Evolutionary conservation across 257 asterid genomes (phyloP), one percentile per base, ranked within the genome.

Genomic region (Gentiana dahurica): DNA sequence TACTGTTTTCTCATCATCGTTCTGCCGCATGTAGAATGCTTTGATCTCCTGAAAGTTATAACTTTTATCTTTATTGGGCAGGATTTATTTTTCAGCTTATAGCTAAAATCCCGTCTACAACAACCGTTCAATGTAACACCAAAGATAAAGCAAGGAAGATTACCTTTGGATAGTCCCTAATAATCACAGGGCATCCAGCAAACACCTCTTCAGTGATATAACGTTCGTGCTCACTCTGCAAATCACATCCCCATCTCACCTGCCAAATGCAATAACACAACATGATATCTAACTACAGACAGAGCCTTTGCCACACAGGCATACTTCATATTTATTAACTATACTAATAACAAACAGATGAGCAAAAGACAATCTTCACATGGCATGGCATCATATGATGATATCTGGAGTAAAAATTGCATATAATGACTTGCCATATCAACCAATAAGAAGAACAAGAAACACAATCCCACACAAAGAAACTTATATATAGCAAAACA

Each of bases 231-330:
- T 88, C 99, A 67, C 97, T 92, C 79, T 92, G 99, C 80, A 92
- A 80, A 75, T 92, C 99, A 74, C 97, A 83, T 71, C 99, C 97
- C 99, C 99, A 92, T 54, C 78, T 76, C 63, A 92, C 95, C 97
- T 92, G 75, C 55, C 45, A 71, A 61, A 68, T 9, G 51, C 58
- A 65, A 44, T 50, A 52, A 65, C 44, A 37, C 44, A 53, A 60
- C 59, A 63, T 34, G 64, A 55, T 34, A 58, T 34, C 10, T 13
- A 54, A 13, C 45, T 39, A 39, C 1, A 7, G 6, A 41, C 46
- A 41, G 46, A 41, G 46, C 9, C 46, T 41, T 41, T 6, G 9
- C 0, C 6, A 41, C 46, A 41, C 6, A 41, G 46, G 9, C 2
- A 41, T 41, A 10, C 9, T 41, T 12, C 33, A 4, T 54, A 12